A percentile compares a stretch with the other conserved stretches of the same genome.
Conservation (phyloP, 371 early-diverging fungal genomes). For the Rhizopus arrhizus region DNA sequence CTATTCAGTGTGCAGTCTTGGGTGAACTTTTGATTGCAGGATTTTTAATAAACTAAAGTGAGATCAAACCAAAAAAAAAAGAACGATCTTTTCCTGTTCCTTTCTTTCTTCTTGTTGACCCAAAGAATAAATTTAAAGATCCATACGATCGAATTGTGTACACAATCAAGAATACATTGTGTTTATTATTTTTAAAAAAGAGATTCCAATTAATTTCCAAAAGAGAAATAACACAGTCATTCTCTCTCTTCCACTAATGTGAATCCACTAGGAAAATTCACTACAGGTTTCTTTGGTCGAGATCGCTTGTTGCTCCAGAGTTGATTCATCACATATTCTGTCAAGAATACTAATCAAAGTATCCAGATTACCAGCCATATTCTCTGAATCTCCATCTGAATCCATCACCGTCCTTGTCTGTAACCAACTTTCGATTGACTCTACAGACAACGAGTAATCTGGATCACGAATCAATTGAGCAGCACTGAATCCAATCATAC, state of each 20-base stretch:
- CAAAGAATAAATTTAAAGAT: too few relatives aligned
- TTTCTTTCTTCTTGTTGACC: background rate
- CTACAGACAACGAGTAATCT: conserved; percentile 6
- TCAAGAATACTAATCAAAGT: background rate
- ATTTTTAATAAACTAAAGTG: background rate
- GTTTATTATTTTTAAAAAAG: too few relatives aligned
- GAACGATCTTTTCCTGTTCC: too few relatives aligned
- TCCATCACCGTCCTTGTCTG: background rate
- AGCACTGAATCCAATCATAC: conserved; percentile 23
- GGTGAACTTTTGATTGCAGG: conserved; percentile 6
- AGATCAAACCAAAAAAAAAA: background rate
- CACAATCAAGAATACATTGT: too few relatives aligned
- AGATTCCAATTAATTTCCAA: too few relatives aligned
- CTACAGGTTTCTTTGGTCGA: background rate
- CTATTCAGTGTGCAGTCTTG: conserved; percentile 18
- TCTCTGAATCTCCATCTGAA: background rate
- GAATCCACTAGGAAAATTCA: too few relatives aligned
- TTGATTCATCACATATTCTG: background rate
- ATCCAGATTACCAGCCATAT: background rate
- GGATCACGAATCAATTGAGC: conserved; percentile 15
- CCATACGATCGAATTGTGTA: too few relatives aligned
- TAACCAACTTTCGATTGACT: conserved; percentile 13
- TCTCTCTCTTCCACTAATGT: too few relatives aligned
- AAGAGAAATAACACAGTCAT: too few relatives aligned
- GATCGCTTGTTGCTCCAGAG: background rate